Conservation (phyloP, 441 rosid species). For the Rhodomyrtus psidioides region DNA sequence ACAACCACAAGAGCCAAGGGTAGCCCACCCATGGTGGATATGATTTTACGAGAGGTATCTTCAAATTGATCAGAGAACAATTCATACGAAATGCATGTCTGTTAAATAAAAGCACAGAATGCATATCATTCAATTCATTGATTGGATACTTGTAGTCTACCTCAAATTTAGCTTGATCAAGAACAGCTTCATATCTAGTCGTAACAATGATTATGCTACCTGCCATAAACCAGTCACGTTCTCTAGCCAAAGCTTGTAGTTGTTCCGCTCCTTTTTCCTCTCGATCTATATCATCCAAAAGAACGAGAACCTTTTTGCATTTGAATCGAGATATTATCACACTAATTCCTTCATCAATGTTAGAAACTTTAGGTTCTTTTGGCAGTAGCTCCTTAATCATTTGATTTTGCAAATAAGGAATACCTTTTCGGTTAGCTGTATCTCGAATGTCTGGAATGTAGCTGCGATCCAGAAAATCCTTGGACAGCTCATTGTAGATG, state of each 20-base stretch:
- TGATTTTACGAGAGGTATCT: fast-evolving
- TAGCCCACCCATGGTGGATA: background rate
- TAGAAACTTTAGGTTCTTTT: fast-evolving
- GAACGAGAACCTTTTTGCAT: background rate
- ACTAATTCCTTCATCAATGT: background rate
- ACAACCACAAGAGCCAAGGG: background rate
- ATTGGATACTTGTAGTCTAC: fast-evolving
- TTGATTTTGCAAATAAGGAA: background rate
- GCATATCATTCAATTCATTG: fast-evolving
- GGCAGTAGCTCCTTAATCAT: no score
- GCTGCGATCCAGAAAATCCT: fast-evolving
- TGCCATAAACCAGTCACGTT: background rate
- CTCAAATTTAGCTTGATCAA: background rate
- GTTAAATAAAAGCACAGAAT: background rate
- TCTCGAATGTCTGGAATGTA: background rate
- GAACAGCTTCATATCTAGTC: background rate
- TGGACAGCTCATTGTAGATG: background rate
- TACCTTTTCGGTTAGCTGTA: fast-evolving
- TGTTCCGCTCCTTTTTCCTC: fast-evolving
- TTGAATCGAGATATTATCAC: background rate
- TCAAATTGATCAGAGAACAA: fast-evolving
- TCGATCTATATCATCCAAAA: background rate
- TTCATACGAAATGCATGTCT: background rate
- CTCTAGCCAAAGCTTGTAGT: background rate
- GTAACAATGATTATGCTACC: background rate